Evolutionary conservation across 768 basidiomycete species (phyloP).

Genomic region (Naganishia vaughanmartiniae): DNA sequence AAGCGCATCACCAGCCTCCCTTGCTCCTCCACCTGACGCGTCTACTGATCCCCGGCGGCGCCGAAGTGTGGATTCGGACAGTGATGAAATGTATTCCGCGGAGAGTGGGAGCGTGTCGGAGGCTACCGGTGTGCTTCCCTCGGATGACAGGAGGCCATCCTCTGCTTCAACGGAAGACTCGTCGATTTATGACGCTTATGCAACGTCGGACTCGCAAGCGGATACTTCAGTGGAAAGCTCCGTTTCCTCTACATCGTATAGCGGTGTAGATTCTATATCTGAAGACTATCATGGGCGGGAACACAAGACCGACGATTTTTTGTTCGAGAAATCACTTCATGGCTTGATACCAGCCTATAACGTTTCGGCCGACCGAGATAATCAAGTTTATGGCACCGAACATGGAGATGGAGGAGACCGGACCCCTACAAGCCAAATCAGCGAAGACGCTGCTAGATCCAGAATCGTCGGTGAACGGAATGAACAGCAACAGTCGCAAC

Average conservation of each 20-base stretch:
- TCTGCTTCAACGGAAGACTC: constrained; percentile 71
- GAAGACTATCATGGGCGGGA: constrained; percentile 1
- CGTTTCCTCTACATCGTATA: constrained; percentile 23
- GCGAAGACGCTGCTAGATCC: constrained; percentile 12
- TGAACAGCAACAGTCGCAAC: constrained; percentile 1
- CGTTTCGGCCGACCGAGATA: neutral
- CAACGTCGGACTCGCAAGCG: constrained; percentile 37
- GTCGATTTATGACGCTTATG: constrained; percentile 81
- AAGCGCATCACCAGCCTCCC: neutral
- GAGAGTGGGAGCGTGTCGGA: constrained; percentile 24
- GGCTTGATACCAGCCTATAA: neutral
- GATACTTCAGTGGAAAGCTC: constrained; percentile 33
- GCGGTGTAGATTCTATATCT: neutral
- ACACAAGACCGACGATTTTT: neutral
- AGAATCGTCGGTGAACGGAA: constrained; percentile 6
- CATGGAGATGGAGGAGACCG: constrained; percentile 13
- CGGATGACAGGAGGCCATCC: constrained; percentile 51
- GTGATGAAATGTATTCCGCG: constrained; percentile 37
- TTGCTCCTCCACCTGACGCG: neutral
- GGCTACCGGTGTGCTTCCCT: neutral
- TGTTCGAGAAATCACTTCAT: neutral
- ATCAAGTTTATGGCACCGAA: neutral
- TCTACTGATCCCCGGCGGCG: neutral
- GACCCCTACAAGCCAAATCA: constrained; percentile 18
- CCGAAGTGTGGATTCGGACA: constrained; percentile 29